Conservation (phyloP, 2,329 filamentous ascomycete genomes). For the Blastomyces emzantsi region DNA sequence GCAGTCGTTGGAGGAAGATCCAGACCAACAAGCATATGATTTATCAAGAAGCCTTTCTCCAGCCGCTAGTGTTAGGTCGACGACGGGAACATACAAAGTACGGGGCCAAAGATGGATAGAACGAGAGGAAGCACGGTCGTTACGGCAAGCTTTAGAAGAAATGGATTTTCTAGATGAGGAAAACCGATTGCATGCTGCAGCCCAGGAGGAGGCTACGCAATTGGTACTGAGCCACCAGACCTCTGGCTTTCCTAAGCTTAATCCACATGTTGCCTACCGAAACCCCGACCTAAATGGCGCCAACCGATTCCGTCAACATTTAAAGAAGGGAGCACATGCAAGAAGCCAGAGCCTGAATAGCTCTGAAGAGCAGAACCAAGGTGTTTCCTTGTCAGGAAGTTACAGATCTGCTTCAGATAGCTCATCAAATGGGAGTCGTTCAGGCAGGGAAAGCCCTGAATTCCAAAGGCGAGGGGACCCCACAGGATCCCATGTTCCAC, state of each 20-base stretch:
- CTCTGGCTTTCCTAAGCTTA: slow-evolving; percentile 41
- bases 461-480: background rate
- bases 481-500: background rate
- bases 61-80: slow-evolving; percentile 26
- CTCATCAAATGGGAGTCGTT: slow-evolving; percentile 17
- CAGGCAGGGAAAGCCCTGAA: slow-evolving; percentile 12
- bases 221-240: slow-evolving; percentile 56
- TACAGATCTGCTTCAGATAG: slow-evolving; percentile 16
- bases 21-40: slow-evolving; percentile 20
- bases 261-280: slow-evolving; percentile 40
- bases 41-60: slow-evolving; percentile 32
- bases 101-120: slow-evolving; percentile 48
- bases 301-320: slow-evolving; percentile 34
- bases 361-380: slow-evolving; percentile 10
- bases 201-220: slow-evolving; percentile 55
- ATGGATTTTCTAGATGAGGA: slow-evolving; percentile 50
- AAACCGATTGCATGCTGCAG: slow-evolving; percentile 44
- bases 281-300: slow-evolving; percentile 33
- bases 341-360: slow-evolving; percentile 32
- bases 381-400: slow-evolving; percentile 7
- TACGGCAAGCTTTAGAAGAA: slow-evolving; percentile 50
- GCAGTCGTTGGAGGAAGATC: slow-evolving; percentile 32
- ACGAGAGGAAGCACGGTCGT: slow-evolving; percentile 48
- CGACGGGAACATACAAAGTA: slow-evolving; percentile 43
- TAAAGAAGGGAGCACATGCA: slow-evolving; percentile 38